Evolutionary conservation across 768 basidiomycete species (phyloP).

Genomic region (Boletus speciosus): DNA sequence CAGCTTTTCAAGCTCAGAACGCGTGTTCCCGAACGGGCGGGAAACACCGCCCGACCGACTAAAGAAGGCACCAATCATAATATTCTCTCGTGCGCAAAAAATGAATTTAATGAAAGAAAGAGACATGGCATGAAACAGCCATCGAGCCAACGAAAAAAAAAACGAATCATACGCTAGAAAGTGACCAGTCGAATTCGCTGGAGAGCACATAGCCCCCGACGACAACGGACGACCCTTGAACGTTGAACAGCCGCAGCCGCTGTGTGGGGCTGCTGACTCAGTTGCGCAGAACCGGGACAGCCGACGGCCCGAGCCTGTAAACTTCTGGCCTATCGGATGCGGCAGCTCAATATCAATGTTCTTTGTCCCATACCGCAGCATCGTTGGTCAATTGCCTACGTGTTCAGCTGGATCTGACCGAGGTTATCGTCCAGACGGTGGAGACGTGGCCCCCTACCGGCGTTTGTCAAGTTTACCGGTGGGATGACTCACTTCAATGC

Average conservation of each 20-base stretch:
- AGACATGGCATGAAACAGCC: not conserved
- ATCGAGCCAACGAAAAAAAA: not conserved
- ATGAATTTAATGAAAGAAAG: not conserved
- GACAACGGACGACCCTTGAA: slow-evolving; percentile 11
- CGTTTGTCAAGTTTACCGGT: slow-evolving; percentile 9
- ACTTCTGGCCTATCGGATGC: slow-evolving; percentile 8
- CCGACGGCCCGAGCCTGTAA: slow-evolving; percentile 12
- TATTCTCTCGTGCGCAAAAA: not conserved
- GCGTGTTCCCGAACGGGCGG: slow-evolving; percentile 20
- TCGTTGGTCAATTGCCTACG: not conserved
- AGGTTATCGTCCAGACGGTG: not conserved
- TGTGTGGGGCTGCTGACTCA: slow-evolving; percentile 4
- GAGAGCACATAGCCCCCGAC: slow-evolving; percentile 7
- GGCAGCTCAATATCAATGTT: not conserved
- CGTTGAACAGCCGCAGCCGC: not conserved
- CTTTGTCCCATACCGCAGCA: not conserved
- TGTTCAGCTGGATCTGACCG: not conserved
- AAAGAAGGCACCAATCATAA: slow-evolving; percentile 2
- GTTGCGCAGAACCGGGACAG: not conserved
- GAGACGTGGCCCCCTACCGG: slow-evolving; percentile 6
- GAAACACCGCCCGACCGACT: slow-evolving; percentile 20
- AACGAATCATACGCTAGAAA: not conserved
- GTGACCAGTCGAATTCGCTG: not conserved
- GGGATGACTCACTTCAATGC: slow-evolving; percentile 12
- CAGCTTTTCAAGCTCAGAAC: slow-evolving; percentile 38